Percentiles rank a stretch among this genome's conserved stretches.
These are phyloP conservation scores for Sanghuangporus sanghuang DNA, from an alignment of 1,284 basidiomycete genomes.

Conservation along the genomic window DNA sequence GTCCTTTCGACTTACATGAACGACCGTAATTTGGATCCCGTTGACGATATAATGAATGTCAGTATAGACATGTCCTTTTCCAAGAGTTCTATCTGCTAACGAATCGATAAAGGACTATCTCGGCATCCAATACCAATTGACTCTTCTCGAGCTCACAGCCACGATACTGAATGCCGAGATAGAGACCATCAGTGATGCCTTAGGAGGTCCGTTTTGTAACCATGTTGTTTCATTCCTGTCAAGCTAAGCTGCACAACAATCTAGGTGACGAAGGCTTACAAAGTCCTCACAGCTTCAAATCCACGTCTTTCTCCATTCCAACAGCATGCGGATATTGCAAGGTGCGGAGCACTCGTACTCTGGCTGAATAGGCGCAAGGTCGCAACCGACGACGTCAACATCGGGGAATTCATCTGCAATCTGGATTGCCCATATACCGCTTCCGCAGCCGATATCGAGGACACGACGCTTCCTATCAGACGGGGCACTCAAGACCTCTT, in stretches of 20 bases:
- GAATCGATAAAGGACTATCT: slow-evolving; percentile 49
- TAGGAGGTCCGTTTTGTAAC: slow-evolving; percentile 49
- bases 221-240: neutral
- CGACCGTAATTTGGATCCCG: slow-evolving; percentile 50
- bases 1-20: slow-evolving; percentile 47
- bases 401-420: slow-evolving; percentile 66
- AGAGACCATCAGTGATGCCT: slow-evolving; percentile 52
- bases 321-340: slow-evolving; percentile 78
- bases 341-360: slow-evolving; percentile 48
- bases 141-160: slow-evolving; percentile 49
- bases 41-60: slow-evolving; percentile 64
- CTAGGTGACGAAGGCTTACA: slow-evolving; percentile 68
- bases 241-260: slow-evolving; percentile 9
- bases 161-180: slow-evolving; percentile 53
- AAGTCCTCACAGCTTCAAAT: slow-evolving; percentile 75
- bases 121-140: slow-evolving; percentile 57
- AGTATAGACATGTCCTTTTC: slow-evolving; percentile 21
- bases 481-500: slow-evolving; percentile 37
- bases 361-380: slow-evolving; percentile 65
- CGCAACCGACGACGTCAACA: slow-evolving; percentile 60
- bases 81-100: neutral
- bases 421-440: slow-evolving; percentile 58
- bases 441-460: slow-evolving; percentile 64
- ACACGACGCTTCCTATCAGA: slow-evolving; percentile 34
- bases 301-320: slow-evolving; percentile 78